phyloP scores from a whole-genome alignment of 2,329 filamentous ascomycete genomes.

The Cadophora sp. region DNA sequence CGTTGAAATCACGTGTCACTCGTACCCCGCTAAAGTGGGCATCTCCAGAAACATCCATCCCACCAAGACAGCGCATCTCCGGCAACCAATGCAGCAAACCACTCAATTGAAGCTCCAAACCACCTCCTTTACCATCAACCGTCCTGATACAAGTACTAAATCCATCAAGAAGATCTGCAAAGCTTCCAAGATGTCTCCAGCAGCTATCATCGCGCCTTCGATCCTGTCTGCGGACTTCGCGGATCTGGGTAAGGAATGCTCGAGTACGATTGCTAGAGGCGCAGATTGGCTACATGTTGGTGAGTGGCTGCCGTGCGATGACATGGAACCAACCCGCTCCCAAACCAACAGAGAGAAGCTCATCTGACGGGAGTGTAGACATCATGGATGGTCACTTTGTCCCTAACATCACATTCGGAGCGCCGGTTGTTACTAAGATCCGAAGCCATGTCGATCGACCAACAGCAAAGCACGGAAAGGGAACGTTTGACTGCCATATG shows the following conservation, averaged over 20 bases:
- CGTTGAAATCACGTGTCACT: too few relatives aligned
- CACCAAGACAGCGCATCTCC: conserved; percentile 11
- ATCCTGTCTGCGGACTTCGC: conserved; percentile 98
- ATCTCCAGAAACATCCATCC: conserved; percentile 12
- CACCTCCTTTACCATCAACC: background rate
- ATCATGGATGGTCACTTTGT: conserved; percentile 99
- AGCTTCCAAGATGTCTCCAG: conserved; percentile 73
- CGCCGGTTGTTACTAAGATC: conserved; percentile 94
- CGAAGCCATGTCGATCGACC: conserved; percentile 83
- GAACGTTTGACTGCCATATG: conserved; percentile 99
- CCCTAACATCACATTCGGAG: conserved; percentile 96
- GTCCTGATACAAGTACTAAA: background rate
- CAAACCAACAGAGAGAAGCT: background rate
- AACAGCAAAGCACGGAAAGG: conserved; percentile 71
- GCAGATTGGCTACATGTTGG: conserved; percentile 83
- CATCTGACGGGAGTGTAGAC: conserved; percentile 62
- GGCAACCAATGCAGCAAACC: background rate
- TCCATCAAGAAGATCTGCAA: conserved; percentile 10
- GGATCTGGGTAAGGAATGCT: conserved; percentile 84
- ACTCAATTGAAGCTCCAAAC: background rate
- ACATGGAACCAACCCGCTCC: too few relatives aligned
- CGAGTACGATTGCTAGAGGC: conserved; percentile 81
- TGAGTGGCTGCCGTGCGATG: too few relatives aligned
- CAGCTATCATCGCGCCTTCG: conserved; percentile 96
- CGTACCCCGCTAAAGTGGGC: background rate